Conservation (phyloP, 495 filamentous ascomycete genomes). For the Jackrogersella multiformis region DNA sequence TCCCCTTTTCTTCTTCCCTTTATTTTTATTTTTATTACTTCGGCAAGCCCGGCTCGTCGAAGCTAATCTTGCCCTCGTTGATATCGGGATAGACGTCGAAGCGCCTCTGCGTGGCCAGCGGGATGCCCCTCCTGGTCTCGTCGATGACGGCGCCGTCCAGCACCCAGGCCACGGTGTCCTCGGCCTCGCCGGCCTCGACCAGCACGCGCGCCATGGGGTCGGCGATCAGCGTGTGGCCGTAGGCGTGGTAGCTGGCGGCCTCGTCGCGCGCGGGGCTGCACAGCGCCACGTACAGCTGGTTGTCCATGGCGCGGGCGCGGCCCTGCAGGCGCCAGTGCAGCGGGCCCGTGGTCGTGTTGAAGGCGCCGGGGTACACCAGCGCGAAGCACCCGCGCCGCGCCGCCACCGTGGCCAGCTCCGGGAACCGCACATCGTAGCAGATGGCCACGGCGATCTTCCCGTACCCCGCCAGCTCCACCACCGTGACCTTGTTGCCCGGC, state of each 20-base stretch:
- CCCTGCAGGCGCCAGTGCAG: slow-evolving; percentile 90
- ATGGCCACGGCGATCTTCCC: slow-evolving; percentile 87
- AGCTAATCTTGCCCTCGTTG: slow-evolving; percentile 57
- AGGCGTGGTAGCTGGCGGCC: slow-evolving; percentile 83
- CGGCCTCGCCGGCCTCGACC: slow-evolving; percentile 74
- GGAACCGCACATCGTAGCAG: slow-evolving; percentile 98
- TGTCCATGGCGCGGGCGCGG: slow-evolving; percentile 87
- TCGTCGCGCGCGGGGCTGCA: slow-evolving; percentile 90
- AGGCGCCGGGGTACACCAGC: slow-evolving; percentile 92
- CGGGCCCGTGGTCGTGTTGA: slow-evolving; percentile 91
- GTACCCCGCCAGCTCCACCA: slow-evolving; percentile 86
- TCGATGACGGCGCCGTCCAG: slow-evolving; percentile 76
- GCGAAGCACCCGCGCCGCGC: slow-evolving; percentile 77
- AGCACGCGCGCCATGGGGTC: slow-evolving; percentile 90
- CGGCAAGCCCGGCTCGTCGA: slow-evolving; percentile 37
- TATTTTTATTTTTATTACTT: too few relatives aligned
- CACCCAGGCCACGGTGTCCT: slow-evolving; percentile 80
- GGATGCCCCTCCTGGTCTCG: slow-evolving; percentile 83
- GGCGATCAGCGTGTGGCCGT: slow-evolving; percentile 86
- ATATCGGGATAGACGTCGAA: slow-evolving; percentile 98
- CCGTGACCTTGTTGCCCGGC: slow-evolving; percentile 80
- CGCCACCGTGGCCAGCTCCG: slow-evolving; percentile 90
- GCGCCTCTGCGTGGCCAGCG: slow-evolving; percentile 82
- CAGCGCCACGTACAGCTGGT: slow-evolving; percentile 92
- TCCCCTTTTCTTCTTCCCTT: background rate